phyloP scores from a whole-genome alignment of 768 basidiomycete genomes.

The Leucocoprinus leucothites region DNA sequence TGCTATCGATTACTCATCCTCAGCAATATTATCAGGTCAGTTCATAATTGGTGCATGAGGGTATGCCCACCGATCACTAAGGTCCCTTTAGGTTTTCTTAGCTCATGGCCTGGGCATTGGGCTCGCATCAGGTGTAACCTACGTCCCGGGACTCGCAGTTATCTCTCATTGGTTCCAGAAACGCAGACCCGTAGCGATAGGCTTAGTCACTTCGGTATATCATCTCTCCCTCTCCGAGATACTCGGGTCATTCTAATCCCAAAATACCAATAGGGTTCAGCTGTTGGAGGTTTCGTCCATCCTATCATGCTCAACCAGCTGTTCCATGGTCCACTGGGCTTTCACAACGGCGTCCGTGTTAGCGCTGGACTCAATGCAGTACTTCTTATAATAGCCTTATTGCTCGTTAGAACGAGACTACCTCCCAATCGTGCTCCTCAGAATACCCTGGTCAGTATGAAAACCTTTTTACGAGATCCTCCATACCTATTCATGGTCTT shows the following conservation, averaged over 20 bases:
- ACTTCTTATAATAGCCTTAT: slow-evolving; percentile 32
- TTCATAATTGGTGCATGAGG: not conserved
- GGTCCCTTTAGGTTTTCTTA: slow-evolving; percentile 38
- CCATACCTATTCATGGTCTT: slow-evolving; percentile 41
- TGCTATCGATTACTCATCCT: slow-evolving; percentile 40
- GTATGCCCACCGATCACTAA: not conserved
- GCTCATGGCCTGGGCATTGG: slow-evolving; percentile 47
- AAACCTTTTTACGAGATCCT: slow-evolving; percentile 37
- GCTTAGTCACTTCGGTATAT: slow-evolving; percentile 30
- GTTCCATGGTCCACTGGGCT: slow-evolving; percentile 43
- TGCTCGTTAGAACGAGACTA: slow-evolving; percentile 42
- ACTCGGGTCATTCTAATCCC: not conserved
- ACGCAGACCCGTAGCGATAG: slow-evolving; percentile 31
- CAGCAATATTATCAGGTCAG: slow-evolving; percentile 37
- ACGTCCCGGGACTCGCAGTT: slow-evolving; percentile 41
- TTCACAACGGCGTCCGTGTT: slow-evolving; percentile 50
- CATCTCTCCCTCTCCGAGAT: no score
- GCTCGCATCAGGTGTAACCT: slow-evolving; percentile 48
- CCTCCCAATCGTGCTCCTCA: slow-evolving; percentile 29
- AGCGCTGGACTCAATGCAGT: slow-evolving; percentile 41
- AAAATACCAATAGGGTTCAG: slow-evolving; percentile 35
- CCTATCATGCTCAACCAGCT: slow-evolving; percentile 61
- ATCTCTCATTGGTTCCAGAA: slow-evolving; percentile 36
- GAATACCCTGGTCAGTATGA: slow-evolving; percentile 17
- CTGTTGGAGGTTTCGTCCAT: slow-evolving; percentile 56